Conservation (phyloP, 441 rosid genomes). For the Gossypium davidsonii region DNA sequence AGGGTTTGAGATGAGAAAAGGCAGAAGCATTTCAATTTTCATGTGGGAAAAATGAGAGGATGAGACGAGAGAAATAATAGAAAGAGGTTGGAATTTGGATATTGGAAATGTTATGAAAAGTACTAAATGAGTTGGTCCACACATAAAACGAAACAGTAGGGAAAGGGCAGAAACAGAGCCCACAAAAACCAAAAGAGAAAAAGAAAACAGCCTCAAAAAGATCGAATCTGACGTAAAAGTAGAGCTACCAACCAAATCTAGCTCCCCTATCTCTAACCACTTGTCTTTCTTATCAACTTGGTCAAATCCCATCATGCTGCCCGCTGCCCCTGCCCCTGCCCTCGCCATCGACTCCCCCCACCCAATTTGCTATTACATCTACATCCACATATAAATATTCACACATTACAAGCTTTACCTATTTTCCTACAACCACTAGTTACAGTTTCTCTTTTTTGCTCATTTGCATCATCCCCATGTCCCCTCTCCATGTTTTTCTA, state of each 20-base stretch:
- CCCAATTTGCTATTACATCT: not conserved
- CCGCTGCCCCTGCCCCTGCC: not conserved
- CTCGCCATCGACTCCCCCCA: not conserved
- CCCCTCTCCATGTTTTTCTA: not conserved
- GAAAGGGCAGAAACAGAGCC: not conserved
- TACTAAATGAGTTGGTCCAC: not conserved
- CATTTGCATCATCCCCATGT: not conserved
- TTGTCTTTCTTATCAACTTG: slow-evolving; percentile 50
- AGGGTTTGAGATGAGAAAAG: too few relatives aligned
- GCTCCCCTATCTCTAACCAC: slow-evolving; percentile 23
- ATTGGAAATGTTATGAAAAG: too few relatives aligned
- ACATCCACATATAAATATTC: not conserved
- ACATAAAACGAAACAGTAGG: not conserved
- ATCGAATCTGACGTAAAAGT: not conserved
- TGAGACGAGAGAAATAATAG: too few relatives aligned
- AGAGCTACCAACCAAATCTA: not conserved
- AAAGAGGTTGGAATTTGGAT: too few relatives aligned
- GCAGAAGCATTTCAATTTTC: too few relatives aligned
- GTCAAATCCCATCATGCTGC: slow-evolving; percentile 16
- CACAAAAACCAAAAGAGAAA: not conserved
- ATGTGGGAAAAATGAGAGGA: too few relatives aligned
- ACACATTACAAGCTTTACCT: not conserved
- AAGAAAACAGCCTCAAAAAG: not conserved
- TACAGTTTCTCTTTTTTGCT: not conserved
- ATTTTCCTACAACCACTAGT: not conserved